Conservation (phyloP, 2,329 filamentous ascomycete species). For the Colletotrichum godetiae region DNA sequence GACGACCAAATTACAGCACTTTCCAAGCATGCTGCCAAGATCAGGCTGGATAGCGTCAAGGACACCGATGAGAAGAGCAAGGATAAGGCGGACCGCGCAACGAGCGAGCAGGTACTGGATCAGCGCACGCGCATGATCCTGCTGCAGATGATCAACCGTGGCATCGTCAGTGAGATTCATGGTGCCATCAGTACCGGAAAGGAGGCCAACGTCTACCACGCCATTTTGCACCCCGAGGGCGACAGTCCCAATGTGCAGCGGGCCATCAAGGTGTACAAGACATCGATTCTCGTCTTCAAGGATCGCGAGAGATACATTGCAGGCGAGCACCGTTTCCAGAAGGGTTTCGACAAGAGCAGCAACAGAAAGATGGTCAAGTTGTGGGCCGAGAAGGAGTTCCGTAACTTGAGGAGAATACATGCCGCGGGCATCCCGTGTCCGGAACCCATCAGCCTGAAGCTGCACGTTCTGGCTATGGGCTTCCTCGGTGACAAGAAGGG, state of each 20-base stretch:
- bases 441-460: conserved; percentile 86
- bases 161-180: conserved; percentile 89
- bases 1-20: conserved; percentile 92
- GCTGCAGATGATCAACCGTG: conserved; percentile 94
- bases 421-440: conserved; percentile 89
- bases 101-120: conserved; percentile 94
- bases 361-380: conserved; percentile 98
- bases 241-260: conserved; percentile 74
- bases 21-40: conserved; percentile 85
- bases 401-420: conserved; percentile 88
- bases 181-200: conserved; percentile 97
- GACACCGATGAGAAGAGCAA: conserved; percentile 67
- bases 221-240: conserved; percentile 72
- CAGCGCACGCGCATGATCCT: conserved; percentile 95
- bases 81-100: conserved; percentile 93
- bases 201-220: conserved; percentile 98
- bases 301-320: conserved; percentile 96
- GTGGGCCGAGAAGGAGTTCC: conserved; percentile 99
- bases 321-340: conserved; percentile 91
- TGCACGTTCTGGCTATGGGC: conserved; percentile 96
- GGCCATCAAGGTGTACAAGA: conserved; percentile 99
- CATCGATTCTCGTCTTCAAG: conserved; percentile 96
- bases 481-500: conserved; percentile 91
- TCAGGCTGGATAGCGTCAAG: conserved; percentile 78
- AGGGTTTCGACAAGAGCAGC: conserved; percentile 93